Evolutionary conservation across 2,329 filamentous ascomycete species (phyloP), one percentile per base, ranked within the genome.

Genomic region (Mycocentrospora acerina): DNA sequence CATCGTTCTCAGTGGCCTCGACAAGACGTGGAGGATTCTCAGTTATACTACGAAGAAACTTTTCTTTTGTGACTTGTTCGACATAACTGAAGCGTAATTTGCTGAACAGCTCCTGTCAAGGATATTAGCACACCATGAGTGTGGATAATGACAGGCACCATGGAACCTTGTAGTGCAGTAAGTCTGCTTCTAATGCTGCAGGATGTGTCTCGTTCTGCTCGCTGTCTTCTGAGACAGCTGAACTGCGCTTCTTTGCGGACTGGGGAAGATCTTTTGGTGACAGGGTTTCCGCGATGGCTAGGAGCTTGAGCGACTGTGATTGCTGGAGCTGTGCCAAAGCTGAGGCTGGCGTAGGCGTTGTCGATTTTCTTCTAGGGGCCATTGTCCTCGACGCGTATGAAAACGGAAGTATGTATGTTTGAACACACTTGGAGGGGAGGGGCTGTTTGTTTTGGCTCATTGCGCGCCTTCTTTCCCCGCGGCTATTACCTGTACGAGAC

Each of bases 21-120:
- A 95, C 87, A 30, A 97, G 85, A 12, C 90, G 77, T 0, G 91
- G 93, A 32, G 90, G 89, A 48, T 95, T 88, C 48, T 88, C 89
- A 12, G 94, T 89, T 55, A 97, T 94, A 48, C 88, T 85, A 53
- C 90, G 88, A 37, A 98, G 84, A 68, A 96, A 97, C 61, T 95
- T 95, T 67, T 98, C 93, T 71, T 97, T 98, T 29, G 91, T 97
- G 47, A 97, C 90, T 74, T 97, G 93, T 70, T 98, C 93, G 55
- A 96, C 86, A 70, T 97, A 97, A 50, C 88, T 94, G 74, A 97
- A 97, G 55, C 91, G 88, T 26, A 97, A 78, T 71, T 98, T 97
- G 28, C 89, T 86, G 69, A 97, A 98, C 14, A 97, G 80, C 69
- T 96, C 90, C 71, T 82, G 50, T n/a, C 6, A n/a, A 24, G 13